These are phyloP conservation scores for Torulaspora gathmanii DNA, from an alignment of 805 yeast genomes.

Conservation along the genomic window DNA sequence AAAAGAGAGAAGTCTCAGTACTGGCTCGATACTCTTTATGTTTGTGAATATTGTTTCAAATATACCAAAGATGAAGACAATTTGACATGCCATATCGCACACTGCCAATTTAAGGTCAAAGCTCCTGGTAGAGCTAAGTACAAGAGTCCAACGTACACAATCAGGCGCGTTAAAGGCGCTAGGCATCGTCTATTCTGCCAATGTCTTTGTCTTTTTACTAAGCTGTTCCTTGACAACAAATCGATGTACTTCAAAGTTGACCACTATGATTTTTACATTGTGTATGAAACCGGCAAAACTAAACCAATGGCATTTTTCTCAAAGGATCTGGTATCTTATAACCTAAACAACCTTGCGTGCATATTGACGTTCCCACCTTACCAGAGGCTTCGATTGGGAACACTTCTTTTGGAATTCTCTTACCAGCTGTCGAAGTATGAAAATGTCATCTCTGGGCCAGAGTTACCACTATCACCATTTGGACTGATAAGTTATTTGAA, in stretches of 20 bases:
- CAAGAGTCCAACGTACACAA: constrained; percentile 49
- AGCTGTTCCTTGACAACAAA: constrained; percentile 83
- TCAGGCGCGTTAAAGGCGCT: constrained; percentile 64
- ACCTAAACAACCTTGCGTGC: constrained; percentile 83
- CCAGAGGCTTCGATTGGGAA: constrained; percentile 74
- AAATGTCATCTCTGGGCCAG: constrained; percentile 77
- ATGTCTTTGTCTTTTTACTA: constrained; percentile 76
- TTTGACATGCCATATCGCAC: constrained; percentile 46
- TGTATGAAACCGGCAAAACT: constrained; percentile 48
- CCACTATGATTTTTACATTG: constrained; percentile 71
- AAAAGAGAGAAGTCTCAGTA: constrained; percentile 4
- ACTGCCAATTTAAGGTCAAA: constrained; percentile 41
- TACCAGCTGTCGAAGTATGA: constrained; percentile 69
- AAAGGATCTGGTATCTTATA: constrained; percentile 72
- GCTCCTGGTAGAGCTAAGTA: constrained; percentile 70
- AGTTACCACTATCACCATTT: constrained; percentile 78
- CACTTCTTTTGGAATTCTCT: constrained; percentile 75
- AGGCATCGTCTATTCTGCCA: constrained; percentile 69
- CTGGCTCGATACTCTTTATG: constrained; percentile 60
- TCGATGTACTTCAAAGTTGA: constrained; percentile 79
- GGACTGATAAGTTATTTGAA: constrained; percentile 68
- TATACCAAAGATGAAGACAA: constrained; percentile 51
- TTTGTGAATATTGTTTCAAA: constrained; percentile 83
- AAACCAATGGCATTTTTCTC: constrained; percentile 89
- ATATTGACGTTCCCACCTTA: constrained; percentile 89